A percentile compares a stretch with the other conserved stretches of the same genome.
Evolutionary conservation across 139 green algal genomes (phyloP).

Genomic region (Tetradesmus obliquus): DNA sequence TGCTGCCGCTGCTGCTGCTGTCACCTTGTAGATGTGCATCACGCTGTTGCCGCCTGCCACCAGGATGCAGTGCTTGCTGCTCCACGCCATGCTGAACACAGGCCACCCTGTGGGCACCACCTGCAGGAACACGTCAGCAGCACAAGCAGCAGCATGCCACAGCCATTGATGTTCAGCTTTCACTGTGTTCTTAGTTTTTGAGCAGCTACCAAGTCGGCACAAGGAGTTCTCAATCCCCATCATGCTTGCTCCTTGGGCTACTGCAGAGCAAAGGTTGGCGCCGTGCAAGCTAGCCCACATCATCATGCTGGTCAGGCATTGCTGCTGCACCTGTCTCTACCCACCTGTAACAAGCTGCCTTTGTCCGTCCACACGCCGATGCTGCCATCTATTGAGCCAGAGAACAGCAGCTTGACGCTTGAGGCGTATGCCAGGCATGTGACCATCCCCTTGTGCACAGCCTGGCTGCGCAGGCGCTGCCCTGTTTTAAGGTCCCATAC

Average conservation of each 20-base stretch:
- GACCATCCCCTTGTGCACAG: constrained; percentile 78
- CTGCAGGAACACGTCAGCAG: constrained; percentile 30
- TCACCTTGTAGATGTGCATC: constrained; percentile 64
- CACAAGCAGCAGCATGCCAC: not conserved
- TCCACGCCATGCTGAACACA: constrained; percentile 72
- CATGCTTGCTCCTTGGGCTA: not conserved
- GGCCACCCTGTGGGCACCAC: constrained; percentile 49
- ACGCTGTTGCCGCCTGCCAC: constrained; percentile 67
- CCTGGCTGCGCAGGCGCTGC: constrained; percentile 65
- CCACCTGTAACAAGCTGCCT: constrained; percentile 69
- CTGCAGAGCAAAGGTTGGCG: not conserved
- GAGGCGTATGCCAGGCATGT: constrained; percentile 69
- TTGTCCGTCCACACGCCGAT: constrained; percentile 78
- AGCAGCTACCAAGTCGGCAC: not conserved
- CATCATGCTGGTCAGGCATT: not conserved
- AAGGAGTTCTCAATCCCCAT: not conserved
- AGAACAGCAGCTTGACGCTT: constrained; percentile 70
- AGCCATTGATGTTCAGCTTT: not conserved
- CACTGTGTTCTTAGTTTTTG: too few relatives aligned
- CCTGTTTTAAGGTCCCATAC: constrained; percentile 73
- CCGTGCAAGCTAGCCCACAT: not conserved
- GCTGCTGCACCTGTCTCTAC: not conserved
- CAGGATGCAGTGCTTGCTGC: constrained; percentile 58
- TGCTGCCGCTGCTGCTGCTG: not conserved
- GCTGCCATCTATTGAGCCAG: constrained; percentile 73